Base-by-base conservation (phyloP, 129 eudicot genomes). In the Apium graveolens region DNA sequence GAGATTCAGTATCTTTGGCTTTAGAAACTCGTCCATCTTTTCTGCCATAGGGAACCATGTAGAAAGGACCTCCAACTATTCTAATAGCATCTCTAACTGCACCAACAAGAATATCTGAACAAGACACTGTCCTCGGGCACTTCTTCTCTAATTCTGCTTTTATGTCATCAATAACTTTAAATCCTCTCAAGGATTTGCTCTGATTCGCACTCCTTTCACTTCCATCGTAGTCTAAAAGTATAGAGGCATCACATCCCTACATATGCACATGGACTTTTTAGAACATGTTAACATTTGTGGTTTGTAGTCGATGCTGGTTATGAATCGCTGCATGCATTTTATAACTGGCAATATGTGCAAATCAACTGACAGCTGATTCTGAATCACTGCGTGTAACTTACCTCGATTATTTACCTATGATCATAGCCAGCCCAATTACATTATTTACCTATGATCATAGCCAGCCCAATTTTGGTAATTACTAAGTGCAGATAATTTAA, bases 171-270 rank as follows among this genome's bases (percentile, higher is more conserved):
- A 93, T 93, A 51, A 91, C 81, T 76, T 89, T 81, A 18, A 93
- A 93, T 21, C 98, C 98, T 83, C 98, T 87, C 70, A 93, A 60
- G 1, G 96, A 53, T 81, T 83, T 90, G 89, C 96, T 93, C 21
- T 81, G 89, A 31, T 84, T 76, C 0, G 98, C 90, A 20, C 4
- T 37, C 78, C 84, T 90, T 81, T 93, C 98, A 60, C 96, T 89
- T 78, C 96, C 98, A 7, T 79, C 78, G 51, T 89, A 85, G 57
- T 90, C 83, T 55, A 93, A 75, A 26, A 93, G 90, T 60, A 93
- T 81, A 12, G 98, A 93, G 12, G 85, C 98, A 57, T 93, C 94
- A 73, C 97, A 92, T 71, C 97, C 98, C 98, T 93, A 57, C 78
- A 87, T 21, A 85, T 11, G 71, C 4, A 34, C 14, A 72, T 8